A percentile compares a stretch with the other conserved stretches of the same genome.
Evolutionary conservation across 2,329 filamentous ascomycete species (phyloP).

Genomic region (Monilinia fructicola): DNA sequence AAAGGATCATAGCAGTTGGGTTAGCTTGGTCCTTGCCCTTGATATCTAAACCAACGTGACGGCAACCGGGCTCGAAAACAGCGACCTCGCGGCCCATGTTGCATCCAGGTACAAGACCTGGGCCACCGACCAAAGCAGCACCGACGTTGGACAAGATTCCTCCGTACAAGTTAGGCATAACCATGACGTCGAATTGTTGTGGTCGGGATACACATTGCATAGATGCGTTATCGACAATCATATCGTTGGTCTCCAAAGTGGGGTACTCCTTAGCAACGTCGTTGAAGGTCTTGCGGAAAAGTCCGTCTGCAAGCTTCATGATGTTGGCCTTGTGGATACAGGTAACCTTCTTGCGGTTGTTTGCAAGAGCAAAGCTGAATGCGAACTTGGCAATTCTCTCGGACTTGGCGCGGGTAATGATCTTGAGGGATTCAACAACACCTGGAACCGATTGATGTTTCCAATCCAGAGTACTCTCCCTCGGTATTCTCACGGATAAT

Average conservation of each 20-base stretch:
- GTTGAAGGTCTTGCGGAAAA: constrained; percentile 98
- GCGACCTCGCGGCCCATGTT: constrained; percentile 99
- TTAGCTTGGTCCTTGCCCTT: constrained; percentile 99
- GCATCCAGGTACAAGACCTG: constrained; percentile 95
- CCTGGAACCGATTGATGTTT: constrained; percentile 96
- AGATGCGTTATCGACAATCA: constrained; percentile 99
- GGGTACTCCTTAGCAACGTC: constrained; percentile 91
- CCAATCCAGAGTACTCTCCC: constrained; percentile 97
- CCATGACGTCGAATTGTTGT: constrained; percentile 99
- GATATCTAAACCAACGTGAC: constrained; percentile 98
- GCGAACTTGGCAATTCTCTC: constrained; percentile 99
- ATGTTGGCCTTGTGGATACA: constrained; percentile 99
- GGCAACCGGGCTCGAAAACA: constrained; percentile 97
- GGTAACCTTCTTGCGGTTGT: constrained; percentile 98
- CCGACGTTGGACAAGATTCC: constrained; percentile 99
- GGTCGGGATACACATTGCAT: constrained; percentile 98
- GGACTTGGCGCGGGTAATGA: constrained; percentile 98
- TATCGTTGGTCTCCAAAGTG: constrained; percentile 93
- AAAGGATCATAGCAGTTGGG: constrained; percentile 88
- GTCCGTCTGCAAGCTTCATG: constrained; percentile 99
- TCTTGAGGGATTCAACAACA: constrained; percentile 99
- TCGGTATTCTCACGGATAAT: constrained; percentile 99
- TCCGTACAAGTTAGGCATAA: constrained; percentile 99
- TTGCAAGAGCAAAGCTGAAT: constrained; percentile 95
- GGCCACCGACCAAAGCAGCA: constrained; percentile 92